Percentiles rank a stretch among this genome's conserved stretches.
Conservation (phyloP, 1,284 basidiomycete genomes). For the Trichosporon sp. region DNA sequence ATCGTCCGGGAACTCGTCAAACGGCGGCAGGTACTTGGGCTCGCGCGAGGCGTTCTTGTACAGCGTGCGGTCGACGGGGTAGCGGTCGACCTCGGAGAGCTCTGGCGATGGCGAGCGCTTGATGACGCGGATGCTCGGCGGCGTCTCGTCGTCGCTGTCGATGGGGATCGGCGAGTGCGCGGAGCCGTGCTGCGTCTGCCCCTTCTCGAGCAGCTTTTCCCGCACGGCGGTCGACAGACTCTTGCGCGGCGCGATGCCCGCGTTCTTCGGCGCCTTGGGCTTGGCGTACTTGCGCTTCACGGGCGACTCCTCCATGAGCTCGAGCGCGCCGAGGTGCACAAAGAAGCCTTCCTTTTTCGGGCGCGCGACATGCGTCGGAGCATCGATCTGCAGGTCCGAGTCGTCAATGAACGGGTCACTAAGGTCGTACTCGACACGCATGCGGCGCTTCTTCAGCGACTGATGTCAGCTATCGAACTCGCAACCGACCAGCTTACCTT, state of each 20-base stretch:
- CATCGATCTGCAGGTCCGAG: conserved; percentile 83
- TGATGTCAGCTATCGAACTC: neutral
- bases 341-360: conserved; percentile 94
- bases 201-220: neutral
- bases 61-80: conserved; percentile 25
- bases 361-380: conserved; percentile 84
- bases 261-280: conserved; percentile 17
- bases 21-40: conserved; percentile 34
- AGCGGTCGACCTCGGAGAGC: neutral
- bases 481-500: neutral
- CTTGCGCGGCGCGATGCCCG: conserved; percentile 17
- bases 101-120: conserved; percentile 15
- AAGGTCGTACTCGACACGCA: conserved; percentile 70
- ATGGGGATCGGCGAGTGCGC: conserved; percentile 14
- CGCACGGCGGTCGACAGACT: conserved; percentile 16
- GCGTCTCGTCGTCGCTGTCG: conserved; percentile 20
- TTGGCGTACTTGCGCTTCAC: conserved; percentile 6
- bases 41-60: conserved; percentile 32
- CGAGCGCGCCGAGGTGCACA: conserved; percentile 78
- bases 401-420: conserved; percentile 96
- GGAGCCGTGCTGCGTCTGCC: neutral
- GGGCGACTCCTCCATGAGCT: conserved; percentile 54
- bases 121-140: conserved; percentile 5
- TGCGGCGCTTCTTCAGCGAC: conserved; percentile 53
- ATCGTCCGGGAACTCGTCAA: conserved; percentile 28